A percentile compares a stretch with the other conserved stretches of the same genome.
Evolutionary conservation across 1,139 yeast genomes (phyloP).

Genomic region (Kluyveromyces marxianus): DNA sequence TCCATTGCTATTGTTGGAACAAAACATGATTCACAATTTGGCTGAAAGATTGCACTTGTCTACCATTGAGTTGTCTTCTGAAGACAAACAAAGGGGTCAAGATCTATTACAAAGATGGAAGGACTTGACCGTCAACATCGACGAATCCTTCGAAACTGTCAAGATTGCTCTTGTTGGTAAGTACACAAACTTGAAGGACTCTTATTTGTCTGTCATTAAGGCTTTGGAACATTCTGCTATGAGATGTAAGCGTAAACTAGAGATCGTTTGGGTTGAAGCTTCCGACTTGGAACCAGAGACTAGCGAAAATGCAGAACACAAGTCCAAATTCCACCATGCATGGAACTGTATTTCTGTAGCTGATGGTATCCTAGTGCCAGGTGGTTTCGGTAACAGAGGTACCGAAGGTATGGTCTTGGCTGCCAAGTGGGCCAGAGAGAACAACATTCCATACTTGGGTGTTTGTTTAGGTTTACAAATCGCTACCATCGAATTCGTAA

Average conservation of each 20-base stretch:
- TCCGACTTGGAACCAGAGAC: slow-evolving; percentile 76
- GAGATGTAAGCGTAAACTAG: slow-evolving; percentile 76
- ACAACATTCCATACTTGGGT: slow-evolving; percentile 88
- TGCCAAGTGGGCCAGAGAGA: slow-evolving; percentile 96
- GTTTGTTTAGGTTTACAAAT: slow-evolving; percentile 97
- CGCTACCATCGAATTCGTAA: slow-evolving; percentile 89
- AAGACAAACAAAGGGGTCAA: slow-evolving; percentile 57
- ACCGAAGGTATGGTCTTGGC: slow-evolving; percentile 98
- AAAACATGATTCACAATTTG: slow-evolving; percentile 73
- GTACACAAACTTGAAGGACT: slow-evolving; percentile 91
- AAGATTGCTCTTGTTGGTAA: slow-evolving; percentile 96
- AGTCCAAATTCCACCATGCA: slow-evolving; percentile 82
- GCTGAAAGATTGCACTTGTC: slow-evolving; percentile 57
- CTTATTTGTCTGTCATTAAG: slow-evolving; percentile 90
- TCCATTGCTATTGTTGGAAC: slow-evolving; percentile 83
- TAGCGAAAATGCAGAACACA: slow-evolving; percentile 41
- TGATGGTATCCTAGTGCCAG: slow-evolving; percentile 96
- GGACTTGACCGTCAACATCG: slow-evolving; percentile 65
- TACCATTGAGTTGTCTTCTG: slow-evolving; percentile 43
- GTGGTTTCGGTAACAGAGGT: slow-evolving; percentile 97
- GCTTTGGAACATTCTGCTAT: slow-evolving; percentile 92
- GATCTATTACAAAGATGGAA: slow-evolving; percentile 73
- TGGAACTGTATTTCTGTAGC: slow-evolving; percentile 94
- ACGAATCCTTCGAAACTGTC: slow-evolving; percentile 76
- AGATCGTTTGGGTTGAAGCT: slow-evolving; percentile 94